phyloP scores from a whole-genome alignment of 2,329 filamentous ascomycete species.

The Dactylella cylindrospora region DNA sequence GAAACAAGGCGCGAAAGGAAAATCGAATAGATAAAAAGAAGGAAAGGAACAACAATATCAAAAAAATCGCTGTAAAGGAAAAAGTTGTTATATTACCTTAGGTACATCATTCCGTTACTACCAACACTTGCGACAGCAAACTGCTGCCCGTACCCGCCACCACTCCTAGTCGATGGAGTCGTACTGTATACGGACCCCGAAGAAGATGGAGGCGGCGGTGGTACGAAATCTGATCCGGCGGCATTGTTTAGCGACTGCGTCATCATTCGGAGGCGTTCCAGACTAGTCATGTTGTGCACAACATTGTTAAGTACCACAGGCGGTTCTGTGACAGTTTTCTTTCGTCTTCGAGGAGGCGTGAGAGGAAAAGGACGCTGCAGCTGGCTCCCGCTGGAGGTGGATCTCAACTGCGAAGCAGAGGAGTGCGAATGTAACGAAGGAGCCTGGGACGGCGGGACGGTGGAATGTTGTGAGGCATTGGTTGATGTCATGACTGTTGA shows the following conservation, averaged over 20 bases:
- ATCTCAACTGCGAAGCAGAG: slow-evolving; percentile 16
- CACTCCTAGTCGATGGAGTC: slow-evolving; percentile 38
- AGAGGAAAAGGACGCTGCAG: slow-evolving; percentile 32
- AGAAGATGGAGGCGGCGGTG: slow-evolving; percentile 38
- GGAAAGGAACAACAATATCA: neutral
- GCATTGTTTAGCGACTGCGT: slow-evolving; percentile 39
- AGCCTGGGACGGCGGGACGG: slow-evolving; percentile 31
- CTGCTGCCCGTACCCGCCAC: slow-evolving; percentile 35
- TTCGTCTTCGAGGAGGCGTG: slow-evolving; percentile 40
- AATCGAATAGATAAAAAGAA: neutral
- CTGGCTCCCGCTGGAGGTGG: neutral
- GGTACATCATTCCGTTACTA: slow-evolving; percentile 44
- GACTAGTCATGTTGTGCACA: slow-evolving; percentile 43
- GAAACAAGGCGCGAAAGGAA: neutral
- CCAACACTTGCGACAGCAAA: slow-evolving; percentile 44
- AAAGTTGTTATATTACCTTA: slow-evolving; percentile 26
- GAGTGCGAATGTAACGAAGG: slow-evolving; percentile 37
- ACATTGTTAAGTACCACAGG: slow-evolving; percentile 40
- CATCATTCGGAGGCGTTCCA: slow-evolving; percentile 44
- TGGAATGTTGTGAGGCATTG: slow-evolving; percentile 39
- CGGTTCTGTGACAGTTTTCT: slow-evolving; percentile 42
- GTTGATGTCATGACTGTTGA: slow-evolving; percentile 36
- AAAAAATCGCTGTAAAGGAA: too few species aligned
- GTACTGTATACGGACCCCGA: slow-evolving; percentile 38
- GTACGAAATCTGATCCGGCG: slow-evolving; percentile 28